Evolutionary conservation across 2,329 filamentous ascomycete genomes (phyloP).

Genomic region (Talaromyces sp.): DNA sequence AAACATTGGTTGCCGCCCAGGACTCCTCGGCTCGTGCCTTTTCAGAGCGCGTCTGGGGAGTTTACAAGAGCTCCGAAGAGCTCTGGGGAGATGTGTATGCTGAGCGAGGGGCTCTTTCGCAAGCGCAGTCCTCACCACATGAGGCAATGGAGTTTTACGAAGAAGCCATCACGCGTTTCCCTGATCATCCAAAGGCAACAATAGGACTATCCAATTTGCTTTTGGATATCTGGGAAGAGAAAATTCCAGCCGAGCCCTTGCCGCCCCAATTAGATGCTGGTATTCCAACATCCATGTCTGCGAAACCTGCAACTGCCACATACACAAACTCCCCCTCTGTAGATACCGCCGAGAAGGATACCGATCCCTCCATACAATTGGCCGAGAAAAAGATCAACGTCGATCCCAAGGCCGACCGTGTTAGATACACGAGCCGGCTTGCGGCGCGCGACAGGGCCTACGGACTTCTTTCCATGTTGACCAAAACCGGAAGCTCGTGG

Average conservation of each 20-base stretch:
- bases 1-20: slow-evolving; percentile 60
- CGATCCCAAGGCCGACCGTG: neutral
- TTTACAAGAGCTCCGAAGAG: slow-evolving; percentile 74
- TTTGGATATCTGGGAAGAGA: slow-evolving; percentile 71
- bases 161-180: slow-evolving; percentile 69
- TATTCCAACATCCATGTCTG: slow-evolving; percentile 20
- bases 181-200: slow-evolving; percentile 74
- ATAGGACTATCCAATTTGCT: slow-evolving; percentile 80
- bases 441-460: slow-evolving; percentile 86
- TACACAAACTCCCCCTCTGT: neutral
- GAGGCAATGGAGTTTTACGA: slow-evolving; percentile 75
- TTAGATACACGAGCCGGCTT: slow-evolving; percentile 63
- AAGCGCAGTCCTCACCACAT: slow-evolving; percentile 59
- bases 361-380: neutral
- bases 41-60: slow-evolving; percentile 67
- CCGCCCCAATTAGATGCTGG: slow-evolving; percentile 24
- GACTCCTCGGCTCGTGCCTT: slow-evolving; percentile 59
- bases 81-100: slow-evolving; percentile 78
- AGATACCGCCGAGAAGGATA: neutral
- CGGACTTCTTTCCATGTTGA: slow-evolving; percentile 73
- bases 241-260: slow-evolving; percentile 28
- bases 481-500: slow-evolving; percentile 82
- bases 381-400: slow-evolving; percentile 1
- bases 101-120: slow-evolving; percentile 66
- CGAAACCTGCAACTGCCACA: neutral